These are phyloP conservation scores for Naematelia encephala DNA, from an alignment of 768 basidiomycete genomes.

Conservation along the genomic window DNA sequence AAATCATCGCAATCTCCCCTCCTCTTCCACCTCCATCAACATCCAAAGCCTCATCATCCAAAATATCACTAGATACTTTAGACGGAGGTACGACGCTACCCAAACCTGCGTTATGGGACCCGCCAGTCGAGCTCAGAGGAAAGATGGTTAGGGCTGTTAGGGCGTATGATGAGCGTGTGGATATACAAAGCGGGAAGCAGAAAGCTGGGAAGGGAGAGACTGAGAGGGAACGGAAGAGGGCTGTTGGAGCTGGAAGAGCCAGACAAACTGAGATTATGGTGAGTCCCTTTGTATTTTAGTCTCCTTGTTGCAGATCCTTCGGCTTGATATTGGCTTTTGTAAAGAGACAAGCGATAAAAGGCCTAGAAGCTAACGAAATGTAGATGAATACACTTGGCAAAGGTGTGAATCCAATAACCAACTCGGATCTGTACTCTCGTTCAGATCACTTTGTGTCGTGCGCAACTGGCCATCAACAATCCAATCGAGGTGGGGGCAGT, in stretches of 20 bases:
- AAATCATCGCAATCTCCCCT: conserved; percentile 43
- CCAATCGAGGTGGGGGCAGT: conserved; percentile 40
- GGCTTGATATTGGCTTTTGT: background rate
- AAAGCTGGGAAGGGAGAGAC: conserved; percentile 16
- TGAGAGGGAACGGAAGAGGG: conserved; percentile 17
- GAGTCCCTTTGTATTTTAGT: background rate
- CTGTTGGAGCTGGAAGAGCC: conserved; percentile 17
- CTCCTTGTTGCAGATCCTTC: background rate
- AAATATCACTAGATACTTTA: background rate
- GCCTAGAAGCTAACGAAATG: background rate
- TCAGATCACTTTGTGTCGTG: conserved; percentile 44
- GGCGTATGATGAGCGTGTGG: conserved; percentile 17
- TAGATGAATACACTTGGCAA: conserved; percentile 35
- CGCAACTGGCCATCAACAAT: conserved; percentile 43
- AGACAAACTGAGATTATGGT: conserved; percentile 35
- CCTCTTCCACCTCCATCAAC: conserved; percentile 11
- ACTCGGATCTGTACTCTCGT: conserved; percentile 41
- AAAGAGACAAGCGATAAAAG: background rate
- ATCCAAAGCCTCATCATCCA: conserved; percentile 4
- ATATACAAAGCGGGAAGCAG: conserved; percentile 21
- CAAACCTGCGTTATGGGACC: background rate
- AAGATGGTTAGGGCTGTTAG: conserved; percentile 7
- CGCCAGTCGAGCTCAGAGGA: background rate
- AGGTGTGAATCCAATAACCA: conserved; percentile 42
- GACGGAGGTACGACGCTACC: background rate